A percentile compares a stretch with the other conserved stretches of the same genome.
phyloP scores from a whole-genome alignment of 495 filamentous ascomycete species.

The Tuber indicum region DNA sequence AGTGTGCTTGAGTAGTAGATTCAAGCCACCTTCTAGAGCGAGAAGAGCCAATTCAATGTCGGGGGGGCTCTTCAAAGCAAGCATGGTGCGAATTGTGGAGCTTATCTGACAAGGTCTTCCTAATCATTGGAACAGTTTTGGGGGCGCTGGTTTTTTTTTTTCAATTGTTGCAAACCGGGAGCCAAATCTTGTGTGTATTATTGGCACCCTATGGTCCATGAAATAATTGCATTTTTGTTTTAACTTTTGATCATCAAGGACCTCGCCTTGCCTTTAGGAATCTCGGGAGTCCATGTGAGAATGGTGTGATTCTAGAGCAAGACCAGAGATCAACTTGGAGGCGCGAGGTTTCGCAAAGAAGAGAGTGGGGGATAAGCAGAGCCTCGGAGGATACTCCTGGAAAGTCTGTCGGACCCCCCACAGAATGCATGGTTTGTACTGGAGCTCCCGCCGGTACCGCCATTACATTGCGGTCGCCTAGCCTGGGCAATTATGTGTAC shows the following conservation, averaged over 20 bases:
- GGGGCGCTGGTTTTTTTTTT: neutral
- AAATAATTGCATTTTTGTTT: neutral
- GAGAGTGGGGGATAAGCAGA: neutral
- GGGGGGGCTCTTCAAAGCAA: neutral
- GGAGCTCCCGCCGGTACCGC: neutral
- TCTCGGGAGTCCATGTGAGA: neutral
- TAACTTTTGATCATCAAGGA: neutral
- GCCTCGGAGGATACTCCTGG: neutral
- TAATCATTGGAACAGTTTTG: neutral
- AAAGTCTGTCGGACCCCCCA: neutral
- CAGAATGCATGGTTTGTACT: neutral
- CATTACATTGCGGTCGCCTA: neutral
- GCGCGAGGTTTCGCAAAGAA: neutral
- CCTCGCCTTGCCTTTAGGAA: neutral
- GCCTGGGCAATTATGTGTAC: neutral
- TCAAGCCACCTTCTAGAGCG: neutral
- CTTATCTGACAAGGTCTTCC: neutral
- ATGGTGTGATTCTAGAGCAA: neutral
- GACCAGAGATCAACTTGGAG: neutral
- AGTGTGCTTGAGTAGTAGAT: neutral
- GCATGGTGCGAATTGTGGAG: no score
- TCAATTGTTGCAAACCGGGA: neutral
- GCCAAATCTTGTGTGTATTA: neutral
- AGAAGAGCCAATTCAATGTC: neutral
- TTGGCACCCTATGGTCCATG: neutral